Evolutionary conservation across 306 rosid species (phyloP).

Genomic region (Castanea sativa): DNA sequence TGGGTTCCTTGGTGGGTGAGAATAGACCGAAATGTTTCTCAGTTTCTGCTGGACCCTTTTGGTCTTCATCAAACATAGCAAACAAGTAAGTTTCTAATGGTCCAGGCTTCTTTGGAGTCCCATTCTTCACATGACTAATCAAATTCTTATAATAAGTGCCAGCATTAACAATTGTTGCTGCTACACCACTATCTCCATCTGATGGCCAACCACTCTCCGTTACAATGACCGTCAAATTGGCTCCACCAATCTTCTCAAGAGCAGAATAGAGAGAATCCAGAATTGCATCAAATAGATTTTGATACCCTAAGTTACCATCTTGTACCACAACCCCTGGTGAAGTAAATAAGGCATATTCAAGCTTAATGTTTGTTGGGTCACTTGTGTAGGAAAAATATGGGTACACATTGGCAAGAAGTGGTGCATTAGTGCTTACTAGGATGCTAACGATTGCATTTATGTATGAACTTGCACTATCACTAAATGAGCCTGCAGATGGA

Average conservation of each 20-base stretch:
- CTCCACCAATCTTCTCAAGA: slow-evolving; percentile 43
- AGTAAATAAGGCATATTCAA: slow-evolving; percentile 42
- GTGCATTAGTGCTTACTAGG: slow-evolving; percentile 32
- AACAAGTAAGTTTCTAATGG: slow-evolving; percentile 38
- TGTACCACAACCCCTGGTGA: slow-evolving; percentile 23
- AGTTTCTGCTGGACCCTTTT: slow-evolving; percentile 4
- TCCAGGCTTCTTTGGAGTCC: slow-evolving; percentile 42
- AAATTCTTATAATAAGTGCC: slow-evolving; percentile 39
- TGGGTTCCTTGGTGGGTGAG: slow-evolving; percentile 23
- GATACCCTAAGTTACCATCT: slow-evolving; percentile 27
- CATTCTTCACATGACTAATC: slow-evolving; percentile 40
- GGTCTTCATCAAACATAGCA: slow-evolving; percentile 47
- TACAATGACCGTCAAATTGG: slow-evolving; percentile 38
- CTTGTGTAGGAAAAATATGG: slow-evolving; percentile 39
- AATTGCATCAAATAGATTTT: slow-evolving; percentile 43
- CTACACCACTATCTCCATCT: slow-evolving; percentile 24
- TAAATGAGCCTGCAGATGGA: slow-evolving; percentile 38
- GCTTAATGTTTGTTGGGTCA: neutral
- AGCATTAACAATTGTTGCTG: slow-evolving; percentile 41
- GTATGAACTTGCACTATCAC: slow-evolving; percentile 9
- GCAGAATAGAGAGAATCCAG: slow-evolving; percentile 52
- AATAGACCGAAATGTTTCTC: slow-evolving; percentile 47
- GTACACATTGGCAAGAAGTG: slow-evolving; percentile 64
- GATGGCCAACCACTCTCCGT: slow-evolving; percentile 82
- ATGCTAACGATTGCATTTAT: slow-evolving; percentile 35